A percentile compares a stretch with the other conserved stretches of the same genome.
Evolutionary conservation across 306 rosid genomes (phyloP).

Genomic region (Notholithocarpus densiflorus): DNA sequence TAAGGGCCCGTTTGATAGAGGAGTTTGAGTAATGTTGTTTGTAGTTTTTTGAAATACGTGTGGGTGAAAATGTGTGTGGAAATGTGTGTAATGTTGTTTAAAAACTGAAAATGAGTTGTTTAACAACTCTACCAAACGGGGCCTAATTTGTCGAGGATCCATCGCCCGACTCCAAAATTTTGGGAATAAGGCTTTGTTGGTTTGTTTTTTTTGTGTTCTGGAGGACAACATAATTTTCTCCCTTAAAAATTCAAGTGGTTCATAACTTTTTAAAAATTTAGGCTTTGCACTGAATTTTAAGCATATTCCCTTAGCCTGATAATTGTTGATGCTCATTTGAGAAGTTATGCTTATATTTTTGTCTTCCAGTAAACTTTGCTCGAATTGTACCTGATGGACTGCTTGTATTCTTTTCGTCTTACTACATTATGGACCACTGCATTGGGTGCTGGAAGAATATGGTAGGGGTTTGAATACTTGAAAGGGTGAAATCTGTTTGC

Average conservation of each 20-base stretch:
- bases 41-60: too few species aligned
- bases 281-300: background rate
- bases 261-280: background rate
- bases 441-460: conserved; percentile 74
- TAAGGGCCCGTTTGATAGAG: too few species aligned
- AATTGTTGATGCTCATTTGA: conserved; percentile 8
- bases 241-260: background rate
- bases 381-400: conserved; percentile 96
- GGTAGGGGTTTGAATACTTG: conserved; percentile 40
- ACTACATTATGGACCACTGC: conserved; percentile 88
- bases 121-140: too few species aligned
- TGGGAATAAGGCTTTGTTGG: too few species aligned
- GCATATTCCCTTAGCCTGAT: background rate
- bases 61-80: too few species aligned
- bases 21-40: too few species aligned
- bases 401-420: conserved; percentile 93
- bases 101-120: too few species aligned
- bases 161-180: too few species aligned
- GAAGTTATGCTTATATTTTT: conserved; percentile 19
- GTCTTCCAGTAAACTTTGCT: conserved; percentile 81
- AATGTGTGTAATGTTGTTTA: too few species aligned
- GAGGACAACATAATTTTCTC: background rate
- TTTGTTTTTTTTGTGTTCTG: background rate
- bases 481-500: conserved; percentile 23
- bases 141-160: too few species aligned